phyloP scores from a whole-genome alignment of 1,284 basidiomycete species.

The Fomitopsis betulina region DNA sequence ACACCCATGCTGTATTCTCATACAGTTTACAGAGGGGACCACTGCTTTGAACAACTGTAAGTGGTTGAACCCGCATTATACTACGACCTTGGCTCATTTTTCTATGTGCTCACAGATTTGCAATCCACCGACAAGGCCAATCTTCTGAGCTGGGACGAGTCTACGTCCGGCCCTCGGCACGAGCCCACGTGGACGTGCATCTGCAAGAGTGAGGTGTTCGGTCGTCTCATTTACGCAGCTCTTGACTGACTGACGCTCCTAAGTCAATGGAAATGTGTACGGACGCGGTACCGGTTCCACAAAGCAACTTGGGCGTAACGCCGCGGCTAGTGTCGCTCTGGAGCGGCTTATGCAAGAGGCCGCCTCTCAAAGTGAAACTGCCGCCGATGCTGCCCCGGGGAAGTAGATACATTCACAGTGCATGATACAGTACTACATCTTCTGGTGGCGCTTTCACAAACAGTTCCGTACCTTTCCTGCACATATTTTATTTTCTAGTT shows the following conservation, averaged over 20 bases:
- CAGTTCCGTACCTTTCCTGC: neutral
- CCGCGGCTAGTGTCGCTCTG: slow-evolving; percentile 49
- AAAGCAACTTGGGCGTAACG: slow-evolving; percentile 50
- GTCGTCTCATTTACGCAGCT: neutral
- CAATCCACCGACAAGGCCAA: slow-evolving; percentile 38
- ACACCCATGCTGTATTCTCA: neutral
- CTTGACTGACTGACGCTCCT: neutral
- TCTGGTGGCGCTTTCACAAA: neutral
- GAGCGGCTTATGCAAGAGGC: slow-evolving; percentile 21
- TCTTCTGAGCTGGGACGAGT: slow-evolving; percentile 52
- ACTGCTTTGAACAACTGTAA: slow-evolving; percentile 27
- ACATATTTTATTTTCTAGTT: neutral
- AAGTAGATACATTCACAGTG: too few relatives aligned
- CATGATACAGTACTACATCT: neutral
- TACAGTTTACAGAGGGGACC: slow-evolving; percentile 14
- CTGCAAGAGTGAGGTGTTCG: slow-evolving; percentile 48
- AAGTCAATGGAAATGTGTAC: slow-evolving; percentile 41
- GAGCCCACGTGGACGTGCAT: slow-evolving; percentile 48
- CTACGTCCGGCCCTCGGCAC: slow-evolving; percentile 40
- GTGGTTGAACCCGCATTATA: neutral
- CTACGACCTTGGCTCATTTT: neutral
- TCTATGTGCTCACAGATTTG: slow-evolving; percentile 37
- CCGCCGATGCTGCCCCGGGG: neutral
- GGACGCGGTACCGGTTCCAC: slow-evolving; percentile 42
- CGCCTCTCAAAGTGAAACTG: too few relatives aligned